phyloP scores from a whole-genome alignment of 2,329 filamentous ascomycete species.

The Penicillium freii region DNA sequence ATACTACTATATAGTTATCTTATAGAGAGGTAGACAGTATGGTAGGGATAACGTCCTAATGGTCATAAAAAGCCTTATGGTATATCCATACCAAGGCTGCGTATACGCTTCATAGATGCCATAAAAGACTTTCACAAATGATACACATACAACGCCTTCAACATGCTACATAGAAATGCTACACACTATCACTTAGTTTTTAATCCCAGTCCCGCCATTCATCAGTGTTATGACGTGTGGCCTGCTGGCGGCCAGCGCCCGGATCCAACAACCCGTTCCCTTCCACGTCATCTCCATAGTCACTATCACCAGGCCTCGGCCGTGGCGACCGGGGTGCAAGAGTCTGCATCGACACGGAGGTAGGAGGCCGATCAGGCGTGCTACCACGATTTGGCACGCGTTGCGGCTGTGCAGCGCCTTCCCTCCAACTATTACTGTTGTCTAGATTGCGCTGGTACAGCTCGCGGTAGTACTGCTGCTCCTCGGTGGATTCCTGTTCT shows the following conservation, averaged over 20 bases:
- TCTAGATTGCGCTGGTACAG: slow-evolving; percentile 37
- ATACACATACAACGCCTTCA: slow-evolving; percentile 4
- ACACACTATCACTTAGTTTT: slow-evolving; percentile 27
- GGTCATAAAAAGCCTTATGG: neutral
- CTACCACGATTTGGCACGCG: slow-evolving; percentile 22
- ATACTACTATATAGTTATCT: neutral
- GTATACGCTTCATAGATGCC: neutral
- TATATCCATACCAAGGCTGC: neutral
- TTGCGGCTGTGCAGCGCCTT: slow-evolving; percentile 17
- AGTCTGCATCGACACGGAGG: slow-evolving; percentile 46
- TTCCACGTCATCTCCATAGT: slow-evolving; percentile 34
- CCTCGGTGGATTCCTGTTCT: slow-evolving; percentile 31
- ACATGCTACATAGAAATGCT: slow-evolving; percentile 3
- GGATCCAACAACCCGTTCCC: slow-evolving; percentile 21
- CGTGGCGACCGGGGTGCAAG: slow-evolving; percentile 41
- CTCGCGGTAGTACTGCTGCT: slow-evolving; percentile 36
- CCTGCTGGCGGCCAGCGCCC: slow-evolving; percentile 14
- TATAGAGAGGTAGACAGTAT: neutral
- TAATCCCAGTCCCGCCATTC: slow-evolving; percentile 45
- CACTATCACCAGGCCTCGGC: slow-evolving; percentile 35
- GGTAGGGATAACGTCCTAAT: neutral
- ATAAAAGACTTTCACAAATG: slow-evolving; percentile 2
- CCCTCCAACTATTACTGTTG: slow-evolving; percentile 31
- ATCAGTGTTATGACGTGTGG: slow-evolving; percentile 24
- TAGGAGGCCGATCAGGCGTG: slow-evolving; percentile 35